phyloP scores from a whole-genome alignment of 2,329 filamentous ascomycete species.

The Xylariales sp. region DNA sequence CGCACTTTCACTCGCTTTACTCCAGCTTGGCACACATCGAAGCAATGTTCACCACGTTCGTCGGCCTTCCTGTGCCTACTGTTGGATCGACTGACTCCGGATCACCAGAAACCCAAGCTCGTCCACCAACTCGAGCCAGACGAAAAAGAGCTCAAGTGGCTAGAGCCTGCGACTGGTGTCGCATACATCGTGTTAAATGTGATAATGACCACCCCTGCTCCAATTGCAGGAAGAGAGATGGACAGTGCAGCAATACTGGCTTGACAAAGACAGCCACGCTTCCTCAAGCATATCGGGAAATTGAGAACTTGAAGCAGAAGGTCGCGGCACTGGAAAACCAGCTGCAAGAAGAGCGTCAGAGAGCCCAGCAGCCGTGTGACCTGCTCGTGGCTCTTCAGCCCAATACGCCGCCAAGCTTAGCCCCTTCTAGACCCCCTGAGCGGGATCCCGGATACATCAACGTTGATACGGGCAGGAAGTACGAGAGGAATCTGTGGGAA shows the following conservation, averaged over 20 bases:
- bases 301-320: neutral
- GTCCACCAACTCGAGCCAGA: neutral
- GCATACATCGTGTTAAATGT: slow-evolving; percentile 15
- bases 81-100: too few relatives aligned
- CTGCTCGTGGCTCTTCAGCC: neutral
- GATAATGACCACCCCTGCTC: slow-evolving; percentile 13
- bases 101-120: too few relatives aligned
- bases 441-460: neutral
- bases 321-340: slow-evolving; percentile 1
- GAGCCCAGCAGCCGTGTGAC: neutral
- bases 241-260: slow-evolving; percentile 10
- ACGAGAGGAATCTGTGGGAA: slow-evolving; percentile 31
- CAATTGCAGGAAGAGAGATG: slow-evolving; percentile 11
- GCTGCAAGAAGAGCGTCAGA: slow-evolving; percentile 3
- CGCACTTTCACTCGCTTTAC: too few relatives aligned
- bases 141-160: slow-evolving; percentile 11
- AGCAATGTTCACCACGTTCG: too few relatives aligned
- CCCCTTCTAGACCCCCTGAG: neutral
- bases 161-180: slow-evolving; percentile 14
- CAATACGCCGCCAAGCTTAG: neutral
- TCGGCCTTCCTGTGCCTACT: too few relatives aligned
- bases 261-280: slow-evolving; percentile 12
- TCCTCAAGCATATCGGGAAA: neutral
- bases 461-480: too few relatives aligned
- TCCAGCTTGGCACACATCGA: too few relatives aligned